phyloP scores from a whole-genome alignment of 176 grass and related monocot genomes.

The Urochloa ruziziensis region DNA sequence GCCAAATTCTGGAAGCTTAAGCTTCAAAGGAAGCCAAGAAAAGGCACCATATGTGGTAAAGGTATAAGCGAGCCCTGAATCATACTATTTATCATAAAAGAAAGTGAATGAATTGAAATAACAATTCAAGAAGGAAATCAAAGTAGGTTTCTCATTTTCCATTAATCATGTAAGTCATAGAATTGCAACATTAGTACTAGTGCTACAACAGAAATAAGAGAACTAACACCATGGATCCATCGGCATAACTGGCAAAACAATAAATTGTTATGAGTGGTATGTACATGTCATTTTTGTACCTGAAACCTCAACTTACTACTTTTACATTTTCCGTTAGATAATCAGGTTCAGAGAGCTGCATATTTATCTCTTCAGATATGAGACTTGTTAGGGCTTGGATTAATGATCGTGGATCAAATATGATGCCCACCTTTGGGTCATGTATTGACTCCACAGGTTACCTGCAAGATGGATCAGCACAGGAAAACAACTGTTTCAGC shows the following conservation, averaged over 20 bases:
- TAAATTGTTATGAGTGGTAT: not conserved
- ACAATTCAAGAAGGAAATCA: not conserved
- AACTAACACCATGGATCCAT: not conserved
- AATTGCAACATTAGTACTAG: slow-evolving; percentile 8
- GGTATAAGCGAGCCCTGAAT: not conserved
- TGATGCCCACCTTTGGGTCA: slow-evolving; percentile 51
- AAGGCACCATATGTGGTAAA: not conserved
- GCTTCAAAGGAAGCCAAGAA: not conserved
- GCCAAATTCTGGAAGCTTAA: not conserved
- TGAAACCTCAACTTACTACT: slow-evolving; percentile 17
- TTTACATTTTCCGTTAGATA: slow-evolving; percentile 47
- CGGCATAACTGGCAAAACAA: not conserved
- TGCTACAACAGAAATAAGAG: slow-evolving; percentile 2
- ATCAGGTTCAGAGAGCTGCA: slow-evolving; percentile 3
- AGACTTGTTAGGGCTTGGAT: slow-evolving; percentile 69
- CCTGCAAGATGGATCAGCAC: slow-evolving; percentile 46
- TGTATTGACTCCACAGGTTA: slow-evolving; percentile 46
- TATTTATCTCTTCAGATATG: slow-evolving; percentile 34
- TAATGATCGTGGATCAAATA: slow-evolving; percentile 68
- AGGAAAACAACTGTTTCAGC: not conserved
- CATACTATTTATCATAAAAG: slow-evolving; percentile 12
- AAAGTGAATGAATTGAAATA: not conserved
- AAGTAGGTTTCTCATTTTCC: not conserved
- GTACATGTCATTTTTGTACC: not conserved
- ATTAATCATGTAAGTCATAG: not conserved